Evolutionary conservation across 2,329 filamentous ascomycete species (phyloP).

Genomic region (Sclerotinia nivalis): DNA sequence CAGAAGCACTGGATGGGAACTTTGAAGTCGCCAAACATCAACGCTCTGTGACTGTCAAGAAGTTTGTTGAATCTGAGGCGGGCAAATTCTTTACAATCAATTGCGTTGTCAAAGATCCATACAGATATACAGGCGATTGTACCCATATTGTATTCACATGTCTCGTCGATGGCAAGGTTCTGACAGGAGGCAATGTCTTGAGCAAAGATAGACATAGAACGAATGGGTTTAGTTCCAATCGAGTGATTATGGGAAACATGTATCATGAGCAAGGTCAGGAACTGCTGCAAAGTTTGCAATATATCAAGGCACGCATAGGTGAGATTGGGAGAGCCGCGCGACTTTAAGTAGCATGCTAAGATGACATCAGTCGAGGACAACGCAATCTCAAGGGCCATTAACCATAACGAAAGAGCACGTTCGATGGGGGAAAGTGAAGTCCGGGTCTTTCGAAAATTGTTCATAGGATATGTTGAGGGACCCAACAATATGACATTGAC

Average conservation of each 20-base stretch:
- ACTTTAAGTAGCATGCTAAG: background rate
- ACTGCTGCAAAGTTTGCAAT: background rate
- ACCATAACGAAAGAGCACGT: background rate
- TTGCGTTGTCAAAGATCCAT: background rate
- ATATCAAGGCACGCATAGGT: background rate
- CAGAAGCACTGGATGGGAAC: background rate
- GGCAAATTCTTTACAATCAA: background rate
- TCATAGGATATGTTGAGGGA: background rate
- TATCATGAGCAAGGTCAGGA: too few relatives aligned
- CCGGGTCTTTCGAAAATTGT: background rate
- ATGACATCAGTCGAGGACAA: background rate
- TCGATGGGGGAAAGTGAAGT: background rate
- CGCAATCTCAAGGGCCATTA: background rate
- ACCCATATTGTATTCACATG: background rate
- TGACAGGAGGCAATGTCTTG: background rate
- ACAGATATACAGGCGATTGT: background rate
- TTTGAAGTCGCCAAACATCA: background rate
- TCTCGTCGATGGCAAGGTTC: background rate
- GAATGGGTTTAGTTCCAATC: background rate
- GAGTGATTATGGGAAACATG: too few relatives aligned
- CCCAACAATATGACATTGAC: background rate
- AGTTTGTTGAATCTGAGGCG: slow-evolving; percentile 3
- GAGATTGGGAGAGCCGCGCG: background rate
- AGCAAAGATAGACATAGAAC: background rate
- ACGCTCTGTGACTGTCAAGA: background rate